Conservation (phyloP, 2,329 filamentous ascomycete species). For the Rosellinia necatrix region DNA sequence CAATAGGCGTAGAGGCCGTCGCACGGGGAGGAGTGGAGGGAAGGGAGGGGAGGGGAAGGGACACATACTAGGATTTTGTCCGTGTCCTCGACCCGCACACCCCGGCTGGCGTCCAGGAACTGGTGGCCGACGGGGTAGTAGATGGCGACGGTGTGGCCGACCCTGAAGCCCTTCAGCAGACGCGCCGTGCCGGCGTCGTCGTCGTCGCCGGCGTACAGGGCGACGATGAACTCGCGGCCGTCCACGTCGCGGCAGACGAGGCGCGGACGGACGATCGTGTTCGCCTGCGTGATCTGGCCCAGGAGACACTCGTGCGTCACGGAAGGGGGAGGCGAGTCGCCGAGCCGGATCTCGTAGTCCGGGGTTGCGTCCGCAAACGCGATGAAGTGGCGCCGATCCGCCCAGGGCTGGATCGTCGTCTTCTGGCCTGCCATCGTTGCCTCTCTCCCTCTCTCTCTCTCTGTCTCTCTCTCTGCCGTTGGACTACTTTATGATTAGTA, state of each 20-base stretch:
- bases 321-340: too few relatives aligned
- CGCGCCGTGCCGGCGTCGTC: background rate
- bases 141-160: constrained; percentile 34
- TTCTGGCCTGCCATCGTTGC: background rate
- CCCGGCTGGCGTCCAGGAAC: background rate
- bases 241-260: background rate
- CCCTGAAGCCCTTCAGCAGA: constrained; percentile 1
- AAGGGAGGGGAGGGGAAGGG: too few relatives aligned
- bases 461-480: background rate
- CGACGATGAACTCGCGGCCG: background rate
- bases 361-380: background rate
- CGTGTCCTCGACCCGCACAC: constrained; percentile 18
- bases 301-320: constrained; percentile 17
- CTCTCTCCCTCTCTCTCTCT: too few relatives aligned
- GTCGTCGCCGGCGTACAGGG: background rate
- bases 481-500: background rate
- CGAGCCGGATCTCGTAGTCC: constrained; percentile 20
- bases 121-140: constrained; percentile 28
- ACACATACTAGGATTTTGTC: background rate
- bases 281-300: constrained; percentile 21
- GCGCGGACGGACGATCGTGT: background rate
- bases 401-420: background rate
- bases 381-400: background rate
- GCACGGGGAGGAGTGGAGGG: too few relatives aligned
- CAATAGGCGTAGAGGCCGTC: too few relatives aligned